phyloP scores from a whole-genome alignment of 148 eudicot genomes.

The Rhododendron griersonianum region DNA sequence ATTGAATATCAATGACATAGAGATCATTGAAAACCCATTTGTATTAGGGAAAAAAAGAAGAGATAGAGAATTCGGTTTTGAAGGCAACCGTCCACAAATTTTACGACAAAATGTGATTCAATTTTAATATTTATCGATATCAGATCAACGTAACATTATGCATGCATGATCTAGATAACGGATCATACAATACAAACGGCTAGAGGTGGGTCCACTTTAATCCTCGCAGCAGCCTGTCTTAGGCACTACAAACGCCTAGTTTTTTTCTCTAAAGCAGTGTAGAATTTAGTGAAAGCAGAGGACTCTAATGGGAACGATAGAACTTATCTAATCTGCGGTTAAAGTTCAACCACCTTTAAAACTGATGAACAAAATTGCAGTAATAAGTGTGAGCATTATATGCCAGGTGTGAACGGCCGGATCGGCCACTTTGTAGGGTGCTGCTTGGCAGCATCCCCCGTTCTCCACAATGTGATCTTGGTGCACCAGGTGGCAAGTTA shows the following conservation, averaged over 20 bases:
- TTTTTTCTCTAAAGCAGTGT: too few relatives aligned
- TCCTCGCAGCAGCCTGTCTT: background rate
- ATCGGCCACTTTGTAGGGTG: too few relatives aligned
- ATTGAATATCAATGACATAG: too few relatives aligned
- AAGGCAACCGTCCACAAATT: background rate
- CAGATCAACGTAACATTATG: background rate
- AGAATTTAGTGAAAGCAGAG: too few relatives aligned
- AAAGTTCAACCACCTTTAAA: background rate
- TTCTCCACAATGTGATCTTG: background rate
- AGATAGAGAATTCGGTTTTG: background rate
- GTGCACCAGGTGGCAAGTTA: background rate
- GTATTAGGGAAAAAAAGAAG: background rate
- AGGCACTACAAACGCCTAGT: background rate
- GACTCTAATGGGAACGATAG: too few relatives aligned
- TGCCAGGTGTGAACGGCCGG: background rate
- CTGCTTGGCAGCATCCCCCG: too few relatives aligned
- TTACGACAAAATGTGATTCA: background rate
- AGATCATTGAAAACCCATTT: background rate
- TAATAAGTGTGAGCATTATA: background rate
- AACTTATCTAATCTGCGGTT: background rate
- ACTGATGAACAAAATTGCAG: background rate
- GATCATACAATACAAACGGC: background rate
- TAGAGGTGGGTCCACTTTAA: background rate
- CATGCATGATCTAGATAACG: too few relatives aligned
- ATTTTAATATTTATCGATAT: background rate